Conservation (phyloP, 2,329 filamentous ascomycete genomes). For the Pseudocercospora fijiensis region DNA sequence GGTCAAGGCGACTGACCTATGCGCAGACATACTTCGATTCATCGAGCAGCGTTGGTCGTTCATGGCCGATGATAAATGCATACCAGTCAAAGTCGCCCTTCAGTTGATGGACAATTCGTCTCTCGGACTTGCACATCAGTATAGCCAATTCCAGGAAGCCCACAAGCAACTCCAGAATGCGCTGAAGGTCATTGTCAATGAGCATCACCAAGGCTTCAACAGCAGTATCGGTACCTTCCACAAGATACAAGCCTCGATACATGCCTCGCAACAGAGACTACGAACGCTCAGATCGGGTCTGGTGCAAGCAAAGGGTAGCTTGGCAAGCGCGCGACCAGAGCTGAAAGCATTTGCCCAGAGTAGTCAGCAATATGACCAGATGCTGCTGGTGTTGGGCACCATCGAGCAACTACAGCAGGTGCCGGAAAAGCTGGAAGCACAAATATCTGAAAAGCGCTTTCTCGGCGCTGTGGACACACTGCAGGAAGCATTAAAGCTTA, state of each 20-base stretch:
- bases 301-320: conserved; percentile 72
- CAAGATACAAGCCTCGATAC: conserved; percentile 93
- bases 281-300: conserved; percentile 81
- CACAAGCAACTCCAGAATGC: conserved; percentile 89
- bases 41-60: conserved; percentile 89
- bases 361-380: conserved; percentile 86
- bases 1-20: conserved; percentile 5
- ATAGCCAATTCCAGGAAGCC: conserved; percentile 77
- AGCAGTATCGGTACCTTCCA: conserved; percentile 98
- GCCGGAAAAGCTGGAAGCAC: conserved; percentile 87
- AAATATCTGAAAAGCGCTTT: conserved; percentile 95
- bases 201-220: conserved; percentile 99
- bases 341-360: conserved; percentile 83
- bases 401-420: conserved; percentile 81
- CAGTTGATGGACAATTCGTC: conserved; percentile 94
- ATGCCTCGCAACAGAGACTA: conserved; percentile 81
- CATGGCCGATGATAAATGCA: conserved; percentile 83
- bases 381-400: conserved; percentile 72
- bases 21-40: conserved; percentile 66
- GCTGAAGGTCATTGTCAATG: conserved; percentile 92
- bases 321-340: conserved; percentile 84
- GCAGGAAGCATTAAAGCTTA: conserved; percentile 78
- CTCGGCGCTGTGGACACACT: conserved; percentile 88
- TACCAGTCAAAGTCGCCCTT: conserved; percentile 91
- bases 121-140: conserved; percentile 84